Evolutionary conservation across 208 protist genomes (phyloP), one percentile per base, ranked within the genome.

Genomic region (Wallacemonas sp.): DNA sequence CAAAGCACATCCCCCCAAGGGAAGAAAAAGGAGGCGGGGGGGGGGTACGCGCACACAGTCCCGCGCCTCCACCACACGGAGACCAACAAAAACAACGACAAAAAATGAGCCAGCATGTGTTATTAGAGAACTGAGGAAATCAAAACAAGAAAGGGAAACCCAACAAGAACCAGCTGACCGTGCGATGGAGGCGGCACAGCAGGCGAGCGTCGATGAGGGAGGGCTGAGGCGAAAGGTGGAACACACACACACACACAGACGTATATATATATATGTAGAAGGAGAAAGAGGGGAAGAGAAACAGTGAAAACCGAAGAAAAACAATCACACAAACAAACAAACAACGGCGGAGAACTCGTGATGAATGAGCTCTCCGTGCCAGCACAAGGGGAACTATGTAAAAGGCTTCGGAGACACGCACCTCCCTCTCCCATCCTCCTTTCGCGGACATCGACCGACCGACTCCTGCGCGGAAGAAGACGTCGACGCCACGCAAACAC

Each of bases 401-500:
- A n/a, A n/a, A n/a, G n/a, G n/a, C n/a, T n/a, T n/a, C n/a, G n/a
- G n/a, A n/a, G n/a, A n/a, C n/a, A n/a, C n/a, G n/a, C n/a, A n/a
- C n/a, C n/a, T n/a, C n/a, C n/a, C n/a, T n/a, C n/a, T n/a, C n/a
- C n/a, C n/a, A n/a, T n/a, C n/a, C n/a, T n/a, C n/a, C n/a, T n/a
- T n/a, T n/a, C n/a, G n/a, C n/a, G n/a, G n/a, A n/a, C n/a, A n/a
- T n/a, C n/a, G n/a, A n/a, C n/a, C n/a, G n/a, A n/a, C n/a, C n/a
- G n/a, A n/a, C n/a, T n/a, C n/a, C n/a, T n/a, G n/a, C n/a, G n/a
- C n/a, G n/a, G n/a, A n/a, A n/a, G n/a, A n/a, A n/a, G n/a, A n/a
- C n/a, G n/a, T n/a, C n/a, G n/a, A n/a, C n/a, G n/a, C n/a, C 12
- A 55, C 48, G 30, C 26, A 58, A 17, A 63, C 46, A 52, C 13